phyloP scores from a whole-genome alignment of 2,329 filamentous ascomycete species.

The Penicillium crustosum region DNA sequence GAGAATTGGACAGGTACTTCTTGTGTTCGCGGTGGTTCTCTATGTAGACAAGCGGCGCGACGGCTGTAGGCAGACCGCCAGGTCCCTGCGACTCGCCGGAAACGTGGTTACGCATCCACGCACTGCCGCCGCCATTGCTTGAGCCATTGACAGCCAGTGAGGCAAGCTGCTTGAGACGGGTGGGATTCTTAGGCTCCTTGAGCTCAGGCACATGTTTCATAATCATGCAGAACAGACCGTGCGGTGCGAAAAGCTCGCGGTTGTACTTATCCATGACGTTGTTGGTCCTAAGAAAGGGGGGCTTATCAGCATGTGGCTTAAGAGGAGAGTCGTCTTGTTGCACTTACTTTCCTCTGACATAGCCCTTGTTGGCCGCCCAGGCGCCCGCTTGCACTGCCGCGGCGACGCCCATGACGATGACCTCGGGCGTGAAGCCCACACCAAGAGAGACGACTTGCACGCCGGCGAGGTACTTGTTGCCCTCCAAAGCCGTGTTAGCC shows the following conservation, averaged over 20 bases:
- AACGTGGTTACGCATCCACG: not conserved
- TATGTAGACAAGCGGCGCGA: not conserved
- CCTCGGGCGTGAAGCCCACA: constrained; percentile 1
- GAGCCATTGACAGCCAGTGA: not conserved
- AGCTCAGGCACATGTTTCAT: not conserved
- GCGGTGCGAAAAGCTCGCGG: not conserved
- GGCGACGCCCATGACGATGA: constrained; percentile 36
- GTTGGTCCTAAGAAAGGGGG: not conserved
- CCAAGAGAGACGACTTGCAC: constrained; percentile 40
- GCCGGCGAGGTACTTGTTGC: constrained; percentile 35
- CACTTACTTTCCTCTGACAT: constrained; percentile 8
- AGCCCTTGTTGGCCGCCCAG: constrained; percentile 35
- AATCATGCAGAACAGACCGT: not conserved
- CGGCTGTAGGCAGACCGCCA: not conserved
- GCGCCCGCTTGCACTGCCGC: constrained; percentile 38
- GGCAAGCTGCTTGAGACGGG: not conserved
- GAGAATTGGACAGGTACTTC: not conserved
- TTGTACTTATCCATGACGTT: not conserved
- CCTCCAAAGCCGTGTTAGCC: constrained; percentile 37
- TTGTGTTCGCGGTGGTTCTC: not conserved
- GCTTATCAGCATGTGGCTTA: not conserved
- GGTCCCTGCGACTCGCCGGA: not conserved
- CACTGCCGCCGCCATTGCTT: not conserved
- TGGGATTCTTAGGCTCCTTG: not conserved
- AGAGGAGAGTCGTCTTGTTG: not conserved